Percentiles rank a stretch among this genome's conserved stretches.
These are phyloP conservation scores for Grigorovia jiainica DNA, from an alignment of 805 yeast species.

Conservation along the genomic window DNA sequence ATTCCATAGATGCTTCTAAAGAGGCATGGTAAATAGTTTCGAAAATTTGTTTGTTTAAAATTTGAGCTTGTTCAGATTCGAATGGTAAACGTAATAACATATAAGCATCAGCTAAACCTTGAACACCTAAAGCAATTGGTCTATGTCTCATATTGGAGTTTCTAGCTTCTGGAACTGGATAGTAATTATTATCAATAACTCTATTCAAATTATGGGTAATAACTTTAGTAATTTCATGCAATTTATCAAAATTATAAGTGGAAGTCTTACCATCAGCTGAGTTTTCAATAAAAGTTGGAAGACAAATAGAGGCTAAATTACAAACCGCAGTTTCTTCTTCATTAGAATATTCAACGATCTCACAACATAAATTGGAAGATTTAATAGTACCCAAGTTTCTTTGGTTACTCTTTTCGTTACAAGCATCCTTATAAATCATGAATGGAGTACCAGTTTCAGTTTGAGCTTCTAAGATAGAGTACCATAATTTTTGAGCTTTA, in stretches of 20 bases:
- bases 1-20: conserved; percentile 73
- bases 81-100: conserved; percentile 74
- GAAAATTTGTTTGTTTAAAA: conserved; percentile 72
- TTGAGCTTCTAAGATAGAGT: conserved; percentile 77
- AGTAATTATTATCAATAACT: conserved; percentile 72
- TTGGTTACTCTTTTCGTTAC: conserved; percentile 80
- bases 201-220: conserved; percentile 67
- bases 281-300: conserved; percentile 60
- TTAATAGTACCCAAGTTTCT: conserved; percentile 84
- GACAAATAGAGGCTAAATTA: conserved; percentile 81
- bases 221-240: conserved; percentile 70
- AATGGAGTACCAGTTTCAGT: conserved; percentile 95
- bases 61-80: conserved; percentile 71
- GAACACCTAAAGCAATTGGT: conserved; percentile 92
- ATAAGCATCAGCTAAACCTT: conserved; percentile 90
- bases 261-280: conserved; percentile 35
- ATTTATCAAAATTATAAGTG: conserved; percentile 56
- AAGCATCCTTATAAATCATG: conserved; percentile 84
- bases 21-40: conserved; percentile 96
- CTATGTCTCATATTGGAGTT: conserved; percentile 68
- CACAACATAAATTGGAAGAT: conserved; percentile 89
- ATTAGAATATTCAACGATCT: conserved; percentile 81
- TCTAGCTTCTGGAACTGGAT: conserved; percentile 71
- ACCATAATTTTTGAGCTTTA: conserved; percentile 85
- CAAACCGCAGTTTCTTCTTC: conserved; percentile 90